Evolutionary conservation across 441 rosid genomes (phyloP), one percentile per base, ranked within the genome.

Genomic region (Geranium incanum): DNA sequence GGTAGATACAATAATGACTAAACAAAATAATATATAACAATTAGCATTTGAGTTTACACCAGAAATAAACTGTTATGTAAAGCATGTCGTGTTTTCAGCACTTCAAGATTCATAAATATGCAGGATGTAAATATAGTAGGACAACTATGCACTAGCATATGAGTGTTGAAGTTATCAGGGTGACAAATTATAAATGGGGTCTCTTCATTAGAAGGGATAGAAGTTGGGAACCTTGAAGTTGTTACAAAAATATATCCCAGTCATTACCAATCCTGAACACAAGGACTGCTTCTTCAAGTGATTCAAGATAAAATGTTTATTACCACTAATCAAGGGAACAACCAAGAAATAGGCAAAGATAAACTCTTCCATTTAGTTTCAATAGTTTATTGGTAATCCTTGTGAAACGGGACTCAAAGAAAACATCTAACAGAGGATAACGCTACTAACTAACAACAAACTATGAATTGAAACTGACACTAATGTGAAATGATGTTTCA

Each of bases 1-100:
- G 98, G 99, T 80, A 95, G 93, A 79, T 89, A 90, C 69, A 95
- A 84, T 68, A 95, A 78, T 28, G 99, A 95, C 99, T 92, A 83
- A 75, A 68, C 41, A 81, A 72, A 67, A 28, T 11, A 38, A 74
- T 28, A 68, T 19, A 71, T 3, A 64, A 38, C 6, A 67, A 15
- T 72, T 19, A 72, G 63, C 11, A 69, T 65, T 66, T 65, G 28
- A 57, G 39, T 59, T 70, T 67, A 62, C 50, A 16, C 3, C 64
- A 57, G 18, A 57, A 57, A 18, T 57, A 57, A 57, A 57, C 63
- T 57, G 21, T 57, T 57, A 57, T 57, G 63, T 57, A 57, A 57
- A 16, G 28, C 63, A 57, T 16, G 8, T 57, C 50, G 11, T 68
- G 23, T 41, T 50, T 59, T 59, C 62, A 62, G 19, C 52, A 74